A percentile compares a stretch with the other conserved stretches of the same genome.
Conservation (phyloP, 73 alveolate species). For the Paramecium primaurelia region DNA sequence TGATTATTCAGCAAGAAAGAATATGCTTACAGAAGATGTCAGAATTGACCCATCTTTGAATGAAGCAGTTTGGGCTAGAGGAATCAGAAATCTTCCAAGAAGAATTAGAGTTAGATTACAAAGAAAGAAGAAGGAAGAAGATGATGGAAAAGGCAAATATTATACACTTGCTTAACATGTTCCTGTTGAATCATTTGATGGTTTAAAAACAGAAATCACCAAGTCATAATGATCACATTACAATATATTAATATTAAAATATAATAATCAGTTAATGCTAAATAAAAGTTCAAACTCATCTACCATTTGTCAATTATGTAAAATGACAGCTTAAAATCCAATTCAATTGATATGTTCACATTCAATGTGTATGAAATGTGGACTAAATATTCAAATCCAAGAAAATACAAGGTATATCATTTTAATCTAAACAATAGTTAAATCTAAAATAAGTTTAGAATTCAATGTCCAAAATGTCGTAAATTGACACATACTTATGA, state of each 20-base stretch:
- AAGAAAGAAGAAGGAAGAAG: constrained; percentile 92
- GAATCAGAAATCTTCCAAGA: constrained; percentile 93
- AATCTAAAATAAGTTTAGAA: constrained; percentile 37
- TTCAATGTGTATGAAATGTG: constrained; percentile 17
- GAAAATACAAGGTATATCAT: not conserved
- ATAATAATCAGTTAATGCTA: constrained; percentile 48
- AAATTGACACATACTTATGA: constrained; percentile 35
- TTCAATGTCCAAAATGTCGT: constrained; percentile 35
- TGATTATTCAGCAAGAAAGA: constrained; percentile 66
- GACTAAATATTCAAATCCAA: not conserved
- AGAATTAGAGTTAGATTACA: constrained; percentile 86
- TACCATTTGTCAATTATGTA: not conserved
- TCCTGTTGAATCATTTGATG: constrained; percentile 84
- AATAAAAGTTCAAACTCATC: constrained; percentile 31
- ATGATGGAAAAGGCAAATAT: constrained; percentile 83
- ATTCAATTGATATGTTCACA: constrained; percentile 25
- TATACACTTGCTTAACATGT: constrained; percentile 90
- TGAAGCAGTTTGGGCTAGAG: constrained; percentile 91
- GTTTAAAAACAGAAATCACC: constrained; percentile 85
- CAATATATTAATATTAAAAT: not conserved
- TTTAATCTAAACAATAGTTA: not conserved
- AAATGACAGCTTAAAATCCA: not conserved
- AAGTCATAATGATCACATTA: constrained; percentile 48
- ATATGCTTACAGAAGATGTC: constrained; percentile 92
- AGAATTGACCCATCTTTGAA: constrained; percentile 90